Percentiles rank a stretch among this genome's conserved stretches.
Evolutionary conservation across 345 rosid species (phyloP).

Genomic region (Brassica rapa): DNA sequence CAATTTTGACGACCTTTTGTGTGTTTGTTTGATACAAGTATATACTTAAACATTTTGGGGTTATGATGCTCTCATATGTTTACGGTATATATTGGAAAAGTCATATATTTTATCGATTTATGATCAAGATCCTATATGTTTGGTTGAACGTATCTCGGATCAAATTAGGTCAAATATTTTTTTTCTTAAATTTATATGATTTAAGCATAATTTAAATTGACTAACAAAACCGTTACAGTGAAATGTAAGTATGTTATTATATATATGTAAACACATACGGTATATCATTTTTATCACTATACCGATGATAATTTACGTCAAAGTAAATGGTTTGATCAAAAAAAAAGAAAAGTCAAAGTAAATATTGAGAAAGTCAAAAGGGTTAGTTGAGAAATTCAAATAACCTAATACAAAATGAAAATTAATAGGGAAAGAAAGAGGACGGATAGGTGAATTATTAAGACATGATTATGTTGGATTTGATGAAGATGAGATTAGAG

Average conservation of each 20-base stretch:
- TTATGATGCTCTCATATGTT: constrained; percentile 32
- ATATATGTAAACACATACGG: neutral
- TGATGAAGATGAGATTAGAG: constrained; percentile 8
- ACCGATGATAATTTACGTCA: neutral
- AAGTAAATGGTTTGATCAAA: neutral
- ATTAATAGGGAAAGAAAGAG: constrained; percentile 8
- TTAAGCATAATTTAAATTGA: neutral
- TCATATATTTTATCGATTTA: constrained; percentile 16
- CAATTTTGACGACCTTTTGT: constrained; percentile 21
- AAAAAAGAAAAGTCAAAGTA: neutral
- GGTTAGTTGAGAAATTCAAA: constrained; percentile 20
- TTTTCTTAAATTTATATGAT: neutral
- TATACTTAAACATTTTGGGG: neutral
- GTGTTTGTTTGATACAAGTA: neutral
- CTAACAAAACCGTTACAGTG: neutral
- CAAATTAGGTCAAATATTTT: neutral
- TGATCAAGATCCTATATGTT: neutral
- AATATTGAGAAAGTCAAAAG: constrained; percentile 16
- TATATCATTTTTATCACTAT: neutral
- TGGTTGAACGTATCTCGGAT: neutral
- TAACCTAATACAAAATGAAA: neutral
- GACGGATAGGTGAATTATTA: constrained; percentile 16
- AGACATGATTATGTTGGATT: constrained; percentile 24
- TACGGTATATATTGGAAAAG: neutral
- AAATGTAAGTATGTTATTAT: neutral